Evolutionary conservation across 2,329 filamentous ascomycete species (phyloP), one percentile per base, ranked within the genome.

Genomic region (Chaetomium strumarium): DNA sequence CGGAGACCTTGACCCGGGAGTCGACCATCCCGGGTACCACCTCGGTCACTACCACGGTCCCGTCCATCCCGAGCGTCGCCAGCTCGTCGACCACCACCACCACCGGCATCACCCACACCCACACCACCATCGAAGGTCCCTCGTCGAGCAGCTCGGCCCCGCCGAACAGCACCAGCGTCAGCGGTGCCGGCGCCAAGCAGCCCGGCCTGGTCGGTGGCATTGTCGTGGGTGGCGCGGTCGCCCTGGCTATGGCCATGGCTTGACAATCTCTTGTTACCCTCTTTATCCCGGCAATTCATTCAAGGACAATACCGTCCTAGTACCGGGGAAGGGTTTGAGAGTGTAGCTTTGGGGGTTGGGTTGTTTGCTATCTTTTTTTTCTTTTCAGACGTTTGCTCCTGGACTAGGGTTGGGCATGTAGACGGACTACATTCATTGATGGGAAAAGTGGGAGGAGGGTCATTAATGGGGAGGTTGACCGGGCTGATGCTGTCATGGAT

Each of bases 151-250:
- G 50, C 12, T 29, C 29, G 31, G 16, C 38, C 30, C 49, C 50
- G n/a, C 36, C 41, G 10, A 31, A 39, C 8, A 34, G 46, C 6
- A 48, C 48, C 36, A 36, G 16, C 11, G 44, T 54, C 43, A 52
- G 36, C 43, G 34, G 52, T 29, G 46, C 49, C 5, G 45, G 44
- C 13, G 31, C 14, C 51, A 49, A 48, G 30, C 50, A 46, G 37
- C 19, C 17, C 40, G 42, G 38, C 14, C 38, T 48, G 40, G 17
- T 46, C 5, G 47, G 47, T 16, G 47, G 52, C 16, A 9, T 54
- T 13, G 8, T 54, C 10, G 43, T n/a, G 17, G 51, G 52, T 24
- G 47, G 42, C 24, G 47, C 34, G 11, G 17, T 54, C 24, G 52
- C 47, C 5, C 17, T 54, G 20, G 52, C 17, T 7, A 30, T 54